Evolutionary conservation across 805 yeast species (phyloP).

Genomic region (Nakazawaea wyomingensis): DNA sequence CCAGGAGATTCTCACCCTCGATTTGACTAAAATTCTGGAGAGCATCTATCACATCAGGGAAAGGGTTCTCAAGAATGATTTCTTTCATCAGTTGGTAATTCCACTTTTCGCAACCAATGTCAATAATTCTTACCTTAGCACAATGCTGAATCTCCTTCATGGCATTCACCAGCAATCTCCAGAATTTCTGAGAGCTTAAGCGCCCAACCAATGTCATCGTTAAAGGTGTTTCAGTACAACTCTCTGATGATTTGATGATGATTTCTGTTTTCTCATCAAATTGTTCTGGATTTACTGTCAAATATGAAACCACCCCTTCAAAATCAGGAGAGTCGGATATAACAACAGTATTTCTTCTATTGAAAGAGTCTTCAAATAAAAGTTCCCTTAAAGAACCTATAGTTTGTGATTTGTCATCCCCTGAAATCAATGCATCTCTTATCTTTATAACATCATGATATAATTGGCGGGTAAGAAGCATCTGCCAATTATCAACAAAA

Average conservation of each 20-base stretch:
- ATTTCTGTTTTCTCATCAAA: too few species aligned
- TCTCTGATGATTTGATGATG: too few species aligned
- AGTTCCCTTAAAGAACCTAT: slow-evolving; percentile 28
- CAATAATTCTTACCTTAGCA: slow-evolving; percentile 19
- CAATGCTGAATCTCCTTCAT: slow-evolving; percentile 17
- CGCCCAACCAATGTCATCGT: slow-evolving; percentile 57
- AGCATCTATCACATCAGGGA: too few species aligned
- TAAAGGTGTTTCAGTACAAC: slow-evolving; percentile 12
- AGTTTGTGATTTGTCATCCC: slow-evolving; percentile 20
- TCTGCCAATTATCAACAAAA: slow-evolving; percentile 51
- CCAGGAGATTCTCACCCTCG: too few species aligned
- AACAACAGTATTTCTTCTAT: slow-evolving; percentile 42
- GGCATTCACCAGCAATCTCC: slow-evolving; percentile 39
- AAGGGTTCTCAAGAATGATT: too few species aligned
- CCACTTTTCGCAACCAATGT: slow-evolving; percentile 7
- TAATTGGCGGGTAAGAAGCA: slow-evolving; percentile 45
- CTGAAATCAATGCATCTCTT: slow-evolving; percentile 22
- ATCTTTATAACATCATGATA: slow-evolving; percentile 44
- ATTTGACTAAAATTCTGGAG: too few species aligned
- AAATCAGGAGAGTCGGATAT: slow-evolving; percentile 40
- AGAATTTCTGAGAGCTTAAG: slow-evolving; percentile 31
- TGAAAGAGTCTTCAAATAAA: slow-evolving; percentile 37
- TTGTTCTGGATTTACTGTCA: slow-evolving; percentile 29
- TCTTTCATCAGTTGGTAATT: too few species aligned
- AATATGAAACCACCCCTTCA: slow-evolving; percentile 6